Conservation (phyloP, 1,139 yeast species). For the Scheffersomyces lignicola region DNA sequence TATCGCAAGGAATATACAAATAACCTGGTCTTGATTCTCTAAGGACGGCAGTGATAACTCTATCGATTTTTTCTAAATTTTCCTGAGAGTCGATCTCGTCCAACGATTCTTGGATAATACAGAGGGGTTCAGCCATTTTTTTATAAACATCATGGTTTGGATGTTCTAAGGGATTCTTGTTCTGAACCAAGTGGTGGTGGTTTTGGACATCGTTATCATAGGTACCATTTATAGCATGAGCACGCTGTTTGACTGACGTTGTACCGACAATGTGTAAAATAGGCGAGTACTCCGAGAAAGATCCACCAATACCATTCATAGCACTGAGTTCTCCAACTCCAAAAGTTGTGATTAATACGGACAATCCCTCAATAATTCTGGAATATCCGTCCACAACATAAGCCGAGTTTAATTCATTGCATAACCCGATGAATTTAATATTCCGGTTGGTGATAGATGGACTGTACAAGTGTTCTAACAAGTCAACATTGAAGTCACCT, state of each 20-base stretch:
- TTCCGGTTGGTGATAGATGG: conserved; percentile 22
- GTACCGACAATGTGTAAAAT: conserved; percentile 83
- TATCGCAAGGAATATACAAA: conserved; percentile 70
- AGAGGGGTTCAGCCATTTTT: conserved; percentile 57
- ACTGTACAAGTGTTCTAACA: conserved; percentile 36
- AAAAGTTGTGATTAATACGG: conserved; percentile 59
- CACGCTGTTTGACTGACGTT: conserved; percentile 32
- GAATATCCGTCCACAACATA: conserved; percentile 83
- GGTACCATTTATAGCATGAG: conserved; percentile 23
- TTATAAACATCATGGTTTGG: conserved; percentile 66
- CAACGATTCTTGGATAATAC: conserved; percentile 60
- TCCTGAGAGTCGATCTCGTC: conserved; percentile 49
- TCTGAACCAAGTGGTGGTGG: conserved; percentile 73
- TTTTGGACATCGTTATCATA: conserved; percentile 21
- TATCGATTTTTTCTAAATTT: conserved; percentile 51
- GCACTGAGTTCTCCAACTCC: conserved; percentile 92
- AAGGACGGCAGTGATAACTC: conserved; percentile 56
- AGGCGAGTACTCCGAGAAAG: conserved; percentile 78
- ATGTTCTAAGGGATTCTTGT: conserved; percentile 42
- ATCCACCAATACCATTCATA: conserved; percentile 79
- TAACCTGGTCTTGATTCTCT: conserved; percentile 75
- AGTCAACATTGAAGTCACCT: conserved; percentile 42
- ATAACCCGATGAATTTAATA: conserved; percentile 29
- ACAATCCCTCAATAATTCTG: conserved; percentile 45
- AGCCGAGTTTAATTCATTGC: conserved; percentile 49